phyloP scores from a whole-genome alignment of 2,329 filamentous ascomycete species.

The Fusarium metavorans region DNA sequence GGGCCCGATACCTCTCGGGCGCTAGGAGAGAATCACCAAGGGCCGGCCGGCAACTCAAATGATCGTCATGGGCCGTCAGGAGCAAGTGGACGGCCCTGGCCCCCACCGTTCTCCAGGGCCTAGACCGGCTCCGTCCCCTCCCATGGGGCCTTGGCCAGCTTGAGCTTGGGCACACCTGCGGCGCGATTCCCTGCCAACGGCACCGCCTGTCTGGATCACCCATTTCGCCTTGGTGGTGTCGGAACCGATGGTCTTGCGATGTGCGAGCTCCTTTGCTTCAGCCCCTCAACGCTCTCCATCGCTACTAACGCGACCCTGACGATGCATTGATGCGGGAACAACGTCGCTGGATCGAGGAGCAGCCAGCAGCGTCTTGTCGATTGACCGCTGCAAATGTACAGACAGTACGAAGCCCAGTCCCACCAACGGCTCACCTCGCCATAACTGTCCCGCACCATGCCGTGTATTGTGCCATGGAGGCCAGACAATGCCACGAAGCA shows the following conservation, averaged over 20 bases:
- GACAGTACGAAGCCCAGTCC: slow-evolving; percentile 8
- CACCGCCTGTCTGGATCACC: slow-evolving; percentile 37
- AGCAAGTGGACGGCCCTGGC: slow-evolving; percentile 5
- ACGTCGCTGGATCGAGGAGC: slow-evolving; percentile 11
- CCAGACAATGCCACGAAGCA: slow-evolving; percentile 19
- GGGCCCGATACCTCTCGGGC: slow-evolving; percentile 30
- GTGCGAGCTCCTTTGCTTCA: slow-evolving; percentile 16
- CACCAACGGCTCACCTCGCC: slow-evolving; percentile 19
- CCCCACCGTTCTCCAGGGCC: slow-evolving; percentile 20
- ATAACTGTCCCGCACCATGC: slow-evolving; percentile 14
- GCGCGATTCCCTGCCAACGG: slow-evolving; percentile 34
- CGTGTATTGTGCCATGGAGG: slow-evolving; percentile 14
- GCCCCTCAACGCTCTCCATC: slow-evolving; percentile 25
- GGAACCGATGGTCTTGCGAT: slow-evolving; percentile 33
- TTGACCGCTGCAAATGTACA: neutral
- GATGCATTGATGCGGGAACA: slow-evolving; percentile 22
- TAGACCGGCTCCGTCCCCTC: slow-evolving; percentile 11
- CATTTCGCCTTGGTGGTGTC: slow-evolving; percentile 26
- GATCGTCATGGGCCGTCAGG: slow-evolving; percentile 22
- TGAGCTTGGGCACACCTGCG: slow-evolving; percentile 9
- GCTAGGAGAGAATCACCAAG: slow-evolving; percentile 16
- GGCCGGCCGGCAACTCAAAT: slow-evolving; percentile 3
- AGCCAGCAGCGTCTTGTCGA: neutral
- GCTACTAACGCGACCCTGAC: slow-evolving; percentile 19
- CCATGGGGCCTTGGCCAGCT: slow-evolving; percentile 9